A percentile compares a stretch with the other conserved stretches of the same genome.
phyloP scores from a whole-genome alignment of 163 green algal species.

The Volvox carteri region DNA sequence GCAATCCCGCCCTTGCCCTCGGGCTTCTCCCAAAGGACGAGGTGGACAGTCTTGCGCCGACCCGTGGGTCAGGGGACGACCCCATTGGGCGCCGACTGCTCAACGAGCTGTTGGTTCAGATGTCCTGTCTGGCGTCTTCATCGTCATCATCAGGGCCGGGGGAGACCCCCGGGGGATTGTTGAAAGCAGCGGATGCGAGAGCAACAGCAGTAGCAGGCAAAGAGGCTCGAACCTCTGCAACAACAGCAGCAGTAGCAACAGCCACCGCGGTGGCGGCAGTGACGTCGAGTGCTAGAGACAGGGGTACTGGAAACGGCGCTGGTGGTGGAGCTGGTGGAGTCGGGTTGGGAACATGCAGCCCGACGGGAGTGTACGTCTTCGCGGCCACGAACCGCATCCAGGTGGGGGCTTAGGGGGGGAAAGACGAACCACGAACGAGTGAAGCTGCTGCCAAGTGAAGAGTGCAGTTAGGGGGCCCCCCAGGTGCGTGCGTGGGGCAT shows the following conservation, averaged over 20 bases:
- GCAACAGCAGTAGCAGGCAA: neutral
- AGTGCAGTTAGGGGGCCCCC: too few species aligned
- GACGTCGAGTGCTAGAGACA: neutral
- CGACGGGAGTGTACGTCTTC: constrained; percentile 64
- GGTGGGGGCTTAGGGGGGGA: too few species aligned
- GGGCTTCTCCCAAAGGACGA: too few species aligned
- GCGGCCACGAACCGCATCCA: constrained; percentile 75
- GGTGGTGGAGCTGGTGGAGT: too few species aligned
- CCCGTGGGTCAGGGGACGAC: constrained; percentile 57
- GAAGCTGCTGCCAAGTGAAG: too few species aligned
- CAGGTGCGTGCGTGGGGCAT: too few species aligned
- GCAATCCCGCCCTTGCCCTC: too few species aligned
- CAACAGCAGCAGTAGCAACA: neutral
- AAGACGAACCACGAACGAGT: too few species aligned
- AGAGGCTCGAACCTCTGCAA: neutral
- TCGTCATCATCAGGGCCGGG: too few species aligned
- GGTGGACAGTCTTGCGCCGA: constrained; percentile 66
- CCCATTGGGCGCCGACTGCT: constrained; percentile 59
- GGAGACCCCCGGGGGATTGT: too few species aligned
- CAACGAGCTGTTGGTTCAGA: constrained; percentile 73
- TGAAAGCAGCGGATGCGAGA: neutral
- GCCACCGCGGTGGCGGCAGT: neutral
- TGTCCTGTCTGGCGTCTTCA: constrained; percentile 50
- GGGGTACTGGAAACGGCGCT: neutral
- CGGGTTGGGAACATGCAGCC: neutral